phyloP scores from a whole-genome alignment of 2,329 filamentous ascomycete genomes.

The Scytalidium lignicola region DNA sequence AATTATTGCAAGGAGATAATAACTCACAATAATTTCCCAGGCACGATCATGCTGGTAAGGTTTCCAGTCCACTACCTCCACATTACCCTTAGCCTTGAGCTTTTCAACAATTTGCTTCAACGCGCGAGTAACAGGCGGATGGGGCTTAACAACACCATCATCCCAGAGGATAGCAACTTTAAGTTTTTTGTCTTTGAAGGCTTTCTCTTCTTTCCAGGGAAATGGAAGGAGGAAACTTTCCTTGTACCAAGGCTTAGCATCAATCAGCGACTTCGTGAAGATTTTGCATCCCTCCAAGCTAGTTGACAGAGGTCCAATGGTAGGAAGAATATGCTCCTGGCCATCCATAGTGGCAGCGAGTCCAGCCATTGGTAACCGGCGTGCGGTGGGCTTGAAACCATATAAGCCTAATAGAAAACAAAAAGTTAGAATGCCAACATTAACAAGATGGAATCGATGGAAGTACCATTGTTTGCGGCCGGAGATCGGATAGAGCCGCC shows the following conservation, averaged over 20 bases:
- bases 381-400: constrained; percentile 25
- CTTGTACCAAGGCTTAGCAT: constrained; percentile 42
- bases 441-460: constrained; percentile 9
- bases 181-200: constrained; percentile 38
- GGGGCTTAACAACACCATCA: constrained; percentile 55
- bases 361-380: constrained; percentile 20
- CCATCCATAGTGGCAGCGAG: constrained; percentile 17
- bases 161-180: constrained; percentile 57
- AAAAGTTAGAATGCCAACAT: constrained; percentile 34
- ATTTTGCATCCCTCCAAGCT: constrained; percentile 41
- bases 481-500: constrained; percentile 44
- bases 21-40: constrained; percentile 40
- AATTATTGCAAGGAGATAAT: no score
- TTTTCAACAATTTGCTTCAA: constrained; percentile 48
- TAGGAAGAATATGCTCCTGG: constrained; percentile 35
- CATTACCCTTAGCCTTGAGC: constrained; percentile 37
- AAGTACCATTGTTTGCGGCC: constrained; percentile 39
- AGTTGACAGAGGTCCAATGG: constrained; percentile 50
- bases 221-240: constrained; percentile 49
- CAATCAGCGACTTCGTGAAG: constrained; percentile 36
- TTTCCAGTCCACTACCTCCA: constrained; percentile 52
- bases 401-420: constrained; percentile 22
- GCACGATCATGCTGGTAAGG: constrained; percentile 46
- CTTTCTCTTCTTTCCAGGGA: constrained; percentile 40
- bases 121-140: constrained; percentile 54